Evolutionary conservation across 768 basidiomycete species (phyloP).

Genomic region (Boletus rex-veris): DNA sequence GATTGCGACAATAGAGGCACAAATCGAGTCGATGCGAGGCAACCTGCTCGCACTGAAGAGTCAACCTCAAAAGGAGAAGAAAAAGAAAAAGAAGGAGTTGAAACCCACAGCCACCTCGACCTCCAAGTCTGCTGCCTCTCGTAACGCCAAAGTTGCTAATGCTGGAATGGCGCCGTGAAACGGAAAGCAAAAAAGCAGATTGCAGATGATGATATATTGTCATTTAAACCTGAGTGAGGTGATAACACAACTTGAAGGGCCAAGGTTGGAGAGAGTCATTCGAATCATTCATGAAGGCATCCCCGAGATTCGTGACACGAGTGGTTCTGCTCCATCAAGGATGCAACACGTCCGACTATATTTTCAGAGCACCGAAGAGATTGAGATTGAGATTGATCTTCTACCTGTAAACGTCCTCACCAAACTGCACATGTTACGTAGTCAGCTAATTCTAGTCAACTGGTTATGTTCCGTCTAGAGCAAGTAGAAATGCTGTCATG

Average conservation of each 20-base stretch:
- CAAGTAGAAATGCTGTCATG: conserved; percentile 23
- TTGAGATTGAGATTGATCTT: conserved; percentile 95
- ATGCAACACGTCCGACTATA: conserved; percentile 11
- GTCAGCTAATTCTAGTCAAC: conserved; percentile 42
- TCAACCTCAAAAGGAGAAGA: conserved; percentile 58
- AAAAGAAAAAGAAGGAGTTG: conserved; percentile 67
- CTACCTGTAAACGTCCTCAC: conserved; percentile 84
- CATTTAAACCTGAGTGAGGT: conserved; percentile 95
- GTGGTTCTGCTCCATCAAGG: conserved; percentile 32
- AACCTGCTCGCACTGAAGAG: conserved; percentile 63
- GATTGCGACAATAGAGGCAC: conserved; percentile 74
- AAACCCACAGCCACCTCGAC: conserved; percentile 57
- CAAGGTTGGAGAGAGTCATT: conserved; percentile 85
- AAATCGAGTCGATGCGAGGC: conserved; percentile 74
- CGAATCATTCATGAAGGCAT: conserved; percentile 93
- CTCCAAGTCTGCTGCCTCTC: conserved; percentile 52
- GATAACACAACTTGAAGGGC: conserved; percentile 79
- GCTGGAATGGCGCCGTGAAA: conserved; percentile 46
- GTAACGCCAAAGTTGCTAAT: conserved; percentile 42
- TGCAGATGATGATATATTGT: conserved; percentile 76
- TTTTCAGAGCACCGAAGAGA: conserved; percentile 88
- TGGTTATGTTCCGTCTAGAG: conserved; percentile 18
- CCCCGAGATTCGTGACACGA: conserved; percentile 88
- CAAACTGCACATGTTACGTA: conserved; percentile 90
- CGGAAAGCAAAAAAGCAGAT: conserved; percentile 61